A percentile compares a stretch with the other conserved stretches of the same genome.
Evolutionary conservation across 768 basidiomycete genomes (phyloP).

Genomic region (Baorangia bicolor): DNA sequence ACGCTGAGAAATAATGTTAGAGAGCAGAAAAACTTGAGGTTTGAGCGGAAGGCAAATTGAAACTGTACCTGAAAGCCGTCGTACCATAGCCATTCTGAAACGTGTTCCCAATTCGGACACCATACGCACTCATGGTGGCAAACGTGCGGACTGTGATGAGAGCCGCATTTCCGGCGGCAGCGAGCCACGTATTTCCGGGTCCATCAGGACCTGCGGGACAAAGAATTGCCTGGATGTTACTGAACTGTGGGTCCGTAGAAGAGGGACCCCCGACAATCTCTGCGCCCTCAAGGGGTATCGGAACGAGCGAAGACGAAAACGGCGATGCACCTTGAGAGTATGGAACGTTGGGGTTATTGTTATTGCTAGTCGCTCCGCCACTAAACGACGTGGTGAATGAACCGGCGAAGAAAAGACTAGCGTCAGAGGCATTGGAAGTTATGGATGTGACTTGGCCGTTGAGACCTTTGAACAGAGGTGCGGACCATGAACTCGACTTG

Average conservation of each 20-base stretch:
- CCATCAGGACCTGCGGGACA: slow-evolving; percentile 87
- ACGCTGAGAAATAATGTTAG: slow-evolving; percentile 48
- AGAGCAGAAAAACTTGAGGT: background rate
- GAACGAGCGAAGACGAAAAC: slow-evolving; percentile 87
- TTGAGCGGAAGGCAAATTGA: background rate
- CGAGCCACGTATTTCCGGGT: slow-evolving; percentile 83
- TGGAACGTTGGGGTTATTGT: slow-evolving; percentile 83
- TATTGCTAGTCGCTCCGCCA: slow-evolving; percentile 50
- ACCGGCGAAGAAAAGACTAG: slow-evolving; percentile 84
- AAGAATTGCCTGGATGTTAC: slow-evolving; percentile 65
- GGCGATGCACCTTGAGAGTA: slow-evolving; percentile 79
- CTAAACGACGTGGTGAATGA: slow-evolving; percentile 78
- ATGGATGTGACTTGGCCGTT: slow-evolving; percentile 73
- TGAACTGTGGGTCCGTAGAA: slow-evolving; percentile 57
- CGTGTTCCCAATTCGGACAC: slow-evolving; percentile 90
- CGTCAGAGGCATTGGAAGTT: slow-evolving; percentile 63
- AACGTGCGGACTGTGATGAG: slow-evolving; percentile 79
- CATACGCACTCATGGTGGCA: slow-evolving; percentile 68
- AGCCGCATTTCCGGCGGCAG: slow-evolving; percentile 64
- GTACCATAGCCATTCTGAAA: slow-evolving; percentile 80
- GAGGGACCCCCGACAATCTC: slow-evolving; percentile 60
- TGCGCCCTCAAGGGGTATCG: slow-evolving; percentile 66
- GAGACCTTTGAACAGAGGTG: slow-evolving; percentile 81
- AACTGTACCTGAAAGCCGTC: slow-evolving; percentile 73
- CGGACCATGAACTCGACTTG: slow-evolving; percentile 64